Percentiles rank a stretch among this genome's conserved stretches.
These are phyloP conservation scores for Colletotrichum theobromicola DNA, from an alignment of 2,329 filamentous ascomycete species.

Conservation along the genomic window DNA sequence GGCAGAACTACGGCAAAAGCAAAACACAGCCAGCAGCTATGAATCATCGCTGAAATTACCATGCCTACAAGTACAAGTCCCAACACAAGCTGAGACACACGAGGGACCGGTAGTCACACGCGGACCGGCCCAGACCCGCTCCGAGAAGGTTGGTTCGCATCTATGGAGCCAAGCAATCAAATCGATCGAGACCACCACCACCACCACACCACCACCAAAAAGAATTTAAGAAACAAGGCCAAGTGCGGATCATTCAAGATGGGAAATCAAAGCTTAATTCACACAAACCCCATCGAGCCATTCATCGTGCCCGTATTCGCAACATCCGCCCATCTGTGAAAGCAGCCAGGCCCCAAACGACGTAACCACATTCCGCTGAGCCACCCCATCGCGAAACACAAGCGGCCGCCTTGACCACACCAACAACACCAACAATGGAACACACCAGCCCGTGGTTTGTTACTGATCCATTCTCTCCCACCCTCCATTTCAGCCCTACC, in stretches of 20 bases:
- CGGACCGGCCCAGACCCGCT: neutral
- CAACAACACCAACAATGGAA: no score
- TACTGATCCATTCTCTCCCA: neutral
- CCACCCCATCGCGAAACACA: neutral
- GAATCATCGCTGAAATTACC: neutral
- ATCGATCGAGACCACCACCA: neutral
- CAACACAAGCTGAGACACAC: neutral
- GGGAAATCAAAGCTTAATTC: neutral
- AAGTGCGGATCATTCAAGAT: neutral
- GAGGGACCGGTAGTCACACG: neutral
- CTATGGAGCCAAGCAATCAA: neutral
- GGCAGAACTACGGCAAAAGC: neutral
- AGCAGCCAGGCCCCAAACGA: neutral
- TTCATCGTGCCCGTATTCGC: neutral
- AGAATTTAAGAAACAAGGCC: neutral
- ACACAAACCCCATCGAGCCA: neutral
- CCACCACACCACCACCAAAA: neutral
- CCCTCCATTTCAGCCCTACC: neutral
- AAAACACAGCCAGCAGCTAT: neutral
- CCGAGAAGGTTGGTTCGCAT: neutral
- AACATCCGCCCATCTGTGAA: neutral
- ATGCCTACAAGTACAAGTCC: neutral
- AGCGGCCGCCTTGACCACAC: slow-evolving; percentile 1
- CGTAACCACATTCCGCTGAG: neutral
- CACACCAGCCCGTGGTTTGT: neutral